Base-by-base conservation (phyloP, 768 basidiomycete genomes). In the Kwoniella sp. region DNA sequence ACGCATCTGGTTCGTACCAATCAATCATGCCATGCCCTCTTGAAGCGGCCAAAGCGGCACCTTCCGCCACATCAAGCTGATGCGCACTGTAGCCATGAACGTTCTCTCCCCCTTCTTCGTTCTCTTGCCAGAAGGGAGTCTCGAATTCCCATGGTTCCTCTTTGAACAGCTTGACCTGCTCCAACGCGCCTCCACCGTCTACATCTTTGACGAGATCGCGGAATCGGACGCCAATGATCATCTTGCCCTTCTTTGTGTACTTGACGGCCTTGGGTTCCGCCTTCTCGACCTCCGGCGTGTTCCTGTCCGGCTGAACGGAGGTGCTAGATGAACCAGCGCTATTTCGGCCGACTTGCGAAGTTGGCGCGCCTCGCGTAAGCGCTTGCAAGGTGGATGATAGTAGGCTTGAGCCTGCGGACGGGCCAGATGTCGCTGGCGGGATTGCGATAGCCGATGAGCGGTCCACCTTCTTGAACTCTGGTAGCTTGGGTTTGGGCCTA, bases 1-100 rank as follows among this genome's bases (percentile, higher is more conserved):
- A 59, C 15, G 46, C 64, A 19, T 31, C 14, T 3, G 67, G 67
- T 15, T 66, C 59, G 43, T 70, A 67, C 68, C 68, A 70, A 2
- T 61, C 60, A 25, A 65, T 60, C 31, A 40, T 19, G 32, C 23
- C 42, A 28, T 50, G 41, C 19, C 54, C 55, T 43, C 55, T 15
- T 36, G 34, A 19, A 27, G 33, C 28, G 5, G 46, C 54, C 34
- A 65, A 36, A 12, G 55, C 57, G 15, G 50, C 42, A 31, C 64
- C 64, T 46, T 65, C 64, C 12, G 32, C 51, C 34, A 47, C 43
- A 43, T 65, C 57, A 9, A 69, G 26, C 14, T 63, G 41, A 39
- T 61, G 61, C 2, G 56, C 53, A 15, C 31, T 52, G 26, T 38
- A 39, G 5, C 63, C 66, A 37, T 59, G 56, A 5, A 57, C 25